Base-by-base conservation (phyloP, 2,329 filamentous ascomycete species). In the Byssothecium circinans region DNA sequence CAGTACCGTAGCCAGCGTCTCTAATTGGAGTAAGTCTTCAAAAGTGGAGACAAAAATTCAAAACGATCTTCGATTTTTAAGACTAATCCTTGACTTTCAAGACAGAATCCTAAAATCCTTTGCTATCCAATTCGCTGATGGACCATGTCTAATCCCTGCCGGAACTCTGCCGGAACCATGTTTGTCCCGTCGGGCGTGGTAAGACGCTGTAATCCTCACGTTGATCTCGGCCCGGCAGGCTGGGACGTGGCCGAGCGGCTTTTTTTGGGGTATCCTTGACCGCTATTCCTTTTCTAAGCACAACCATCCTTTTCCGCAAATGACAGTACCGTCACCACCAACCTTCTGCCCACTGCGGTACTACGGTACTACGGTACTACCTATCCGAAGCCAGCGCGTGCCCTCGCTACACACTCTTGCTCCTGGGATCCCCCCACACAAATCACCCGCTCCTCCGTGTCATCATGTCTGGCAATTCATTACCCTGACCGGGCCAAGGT, bases 261-360 rank as follows among this genome's bases (percentile, higher is more conserved):
- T 51, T 51, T n/a, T 51, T 49, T 36, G 39, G 48, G 30, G 40
- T 36, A 45, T 49, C 40, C 47, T 53, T 53, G 51, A 45, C 51
- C 42, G 37, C 47, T 49, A 53, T 46, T 33, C 41, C 47, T 37
- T 47, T 25, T 23, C 20, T n/a, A n/a, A n/a, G n/a, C 32, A 38
- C 39, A 41, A 27, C 32, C 37, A 38, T 19, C 27, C 43, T 36
- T 35, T 54, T 54, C 58, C 56, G 60, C 62, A 65, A 65, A 70
- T 69, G 63, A 67, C 57, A 68, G 64, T 67, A 63, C 62, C 57
- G 50, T 50, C 49, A 61, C 55, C 49, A 61, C 55, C 57, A 58
- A 48, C 51, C 57, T 58, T 53, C 53, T 54, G 47, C 47, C 23
- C 44, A 38, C 17, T 32, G n/a, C n/a, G n/a, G n/a, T n/a, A n/a